Evolutionary conservation across 2,329 filamentous ascomycete species (phyloP).

Genomic region (Colletotrichum sp.): DNA sequence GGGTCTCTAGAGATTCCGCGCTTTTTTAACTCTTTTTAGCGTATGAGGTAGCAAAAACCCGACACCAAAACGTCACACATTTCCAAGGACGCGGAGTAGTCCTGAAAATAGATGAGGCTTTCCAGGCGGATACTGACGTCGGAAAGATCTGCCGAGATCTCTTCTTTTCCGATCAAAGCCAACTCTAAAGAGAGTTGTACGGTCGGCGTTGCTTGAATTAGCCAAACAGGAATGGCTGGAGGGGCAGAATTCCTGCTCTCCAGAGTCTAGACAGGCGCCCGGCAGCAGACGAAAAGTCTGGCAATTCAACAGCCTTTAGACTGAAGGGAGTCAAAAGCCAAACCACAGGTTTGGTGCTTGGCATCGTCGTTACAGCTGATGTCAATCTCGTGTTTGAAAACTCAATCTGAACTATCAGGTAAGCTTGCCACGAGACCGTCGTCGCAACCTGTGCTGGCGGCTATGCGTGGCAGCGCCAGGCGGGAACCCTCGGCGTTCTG

Average conservation of each 20-base stretch:
- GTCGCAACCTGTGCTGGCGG: neutral
- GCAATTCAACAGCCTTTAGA: neutral
- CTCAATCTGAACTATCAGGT: neutral
- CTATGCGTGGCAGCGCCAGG: neutral
- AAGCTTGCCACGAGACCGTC: neutral
- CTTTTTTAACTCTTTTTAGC: neutral
- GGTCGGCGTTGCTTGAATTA: neutral
- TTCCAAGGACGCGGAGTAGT: neutral
- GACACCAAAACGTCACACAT: neutral
- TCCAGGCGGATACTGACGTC: neutral
- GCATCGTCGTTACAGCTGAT: neutral
- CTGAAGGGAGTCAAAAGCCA: neutral
- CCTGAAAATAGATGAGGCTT: neutral
- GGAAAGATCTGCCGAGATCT: neutral
- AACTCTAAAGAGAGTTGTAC: neutral
- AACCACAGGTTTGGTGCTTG: neutral
- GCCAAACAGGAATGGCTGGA: neutral
- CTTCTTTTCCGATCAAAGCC: neutral
- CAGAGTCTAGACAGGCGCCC: neutral
- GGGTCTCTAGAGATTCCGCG: neutral
- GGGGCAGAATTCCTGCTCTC: neutral
- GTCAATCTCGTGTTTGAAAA: neutral
- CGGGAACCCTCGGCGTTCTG: neutral
- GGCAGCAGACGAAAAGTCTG: neutral
- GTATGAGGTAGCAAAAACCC: neutral